Percentiles rank a stretch among this genome's conserved stretches.
These are phyloP conservation scores for Massarina eburnea DNA, from an alignment of 2,329 filamentous ascomycete genomes.

Conservation along the genomic window DNA sequence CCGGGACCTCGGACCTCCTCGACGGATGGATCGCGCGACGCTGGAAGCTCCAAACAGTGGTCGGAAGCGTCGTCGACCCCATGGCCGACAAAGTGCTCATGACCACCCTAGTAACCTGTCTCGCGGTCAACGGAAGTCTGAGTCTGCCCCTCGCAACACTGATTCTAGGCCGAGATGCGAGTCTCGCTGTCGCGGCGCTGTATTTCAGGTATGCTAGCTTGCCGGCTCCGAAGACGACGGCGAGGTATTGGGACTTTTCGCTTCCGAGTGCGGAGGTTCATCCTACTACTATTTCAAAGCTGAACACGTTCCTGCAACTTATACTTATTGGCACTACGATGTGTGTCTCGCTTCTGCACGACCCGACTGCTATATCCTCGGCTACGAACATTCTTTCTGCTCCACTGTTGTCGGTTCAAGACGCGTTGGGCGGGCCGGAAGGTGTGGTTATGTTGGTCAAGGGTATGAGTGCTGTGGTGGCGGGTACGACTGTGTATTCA, in stretches of 20 bases:
- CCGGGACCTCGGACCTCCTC: slow-evolving; percentile 85
- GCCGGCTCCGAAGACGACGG: slow-evolving; percentile 88
- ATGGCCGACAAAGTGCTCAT: slow-evolving; percentile 97
- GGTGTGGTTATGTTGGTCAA: slow-evolving; percentile 40
- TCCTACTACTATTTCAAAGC: slow-evolving; percentile 79
- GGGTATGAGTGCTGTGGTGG: slow-evolving; percentile 73
- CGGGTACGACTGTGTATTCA: slow-evolving; percentile 88
- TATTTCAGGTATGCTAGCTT: slow-evolving; percentile 96
- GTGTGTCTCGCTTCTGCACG: slow-evolving; percentile 71
- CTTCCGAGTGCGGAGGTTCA: slow-evolving; percentile 83
- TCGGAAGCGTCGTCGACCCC: slow-evolving; percentile 83
- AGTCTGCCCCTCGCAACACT: slow-evolving; percentile 86
- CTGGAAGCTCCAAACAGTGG: slow-evolving; percentile 88
- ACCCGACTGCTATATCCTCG: slow-evolving; percentile 57
- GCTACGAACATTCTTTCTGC: slow-evolving; percentile 20
- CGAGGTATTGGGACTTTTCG: slow-evolving; percentile 95
- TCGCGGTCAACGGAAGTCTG: slow-evolving; percentile 80
- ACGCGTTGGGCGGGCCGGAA: slow-evolving; percentile 30
- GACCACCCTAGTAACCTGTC: slow-evolving; percentile 84
- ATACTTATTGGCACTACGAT: slow-evolving; percentile 83
- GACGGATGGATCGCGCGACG: slow-evolving; percentile 91
- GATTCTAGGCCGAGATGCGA: slow-evolving; percentile 85
- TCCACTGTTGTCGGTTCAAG: slow-evolving; percentile 25
- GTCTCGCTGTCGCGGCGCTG: slow-evolving; percentile 80
- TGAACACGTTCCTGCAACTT: slow-evolving; percentile 92